Conservation (phyloP, 2,329 filamentous ascomycete genomes). For the Fusarium sororula region DNA sequence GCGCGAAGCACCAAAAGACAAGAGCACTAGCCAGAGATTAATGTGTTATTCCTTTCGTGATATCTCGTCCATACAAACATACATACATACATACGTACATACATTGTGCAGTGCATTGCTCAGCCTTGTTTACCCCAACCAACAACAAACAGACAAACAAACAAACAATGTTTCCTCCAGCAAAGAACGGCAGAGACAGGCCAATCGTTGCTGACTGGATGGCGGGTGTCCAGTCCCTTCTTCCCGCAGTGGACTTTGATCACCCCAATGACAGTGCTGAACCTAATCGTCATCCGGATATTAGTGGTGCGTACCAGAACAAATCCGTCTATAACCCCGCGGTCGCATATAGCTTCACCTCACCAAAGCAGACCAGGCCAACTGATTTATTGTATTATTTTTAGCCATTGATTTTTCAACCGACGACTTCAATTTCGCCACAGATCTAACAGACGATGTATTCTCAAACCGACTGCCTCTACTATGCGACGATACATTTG, state of each 20-base stretch:
- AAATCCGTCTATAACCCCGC: neutral
- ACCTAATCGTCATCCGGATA: neutral
- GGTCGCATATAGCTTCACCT: neutral
- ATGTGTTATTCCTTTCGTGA: neutral
- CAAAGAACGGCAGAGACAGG: neutral
- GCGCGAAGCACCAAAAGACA: neutral
- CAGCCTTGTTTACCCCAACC: neutral
- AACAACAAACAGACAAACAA: neutral
- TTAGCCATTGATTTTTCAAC: neutral
- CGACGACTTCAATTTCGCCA: neutral
- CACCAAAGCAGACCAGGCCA: neutral
- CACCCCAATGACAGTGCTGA: neutral
- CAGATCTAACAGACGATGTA: neutral
- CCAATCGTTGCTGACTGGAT: neutral
- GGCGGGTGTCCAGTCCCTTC: conserved; percentile 1
- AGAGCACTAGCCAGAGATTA: neutral
- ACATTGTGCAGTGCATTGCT: neutral
- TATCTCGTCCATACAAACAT: neutral
- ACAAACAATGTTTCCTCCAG: neutral
- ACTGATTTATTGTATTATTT: neutral
- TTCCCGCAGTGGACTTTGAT: neutral
- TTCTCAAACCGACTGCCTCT: neutral
- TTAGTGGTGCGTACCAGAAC: neutral
- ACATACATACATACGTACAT: neutral
- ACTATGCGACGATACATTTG: neutral